phyloP scores from a whole-genome alignment of 306 rosid genomes.

The Trifolium fragiferum region DNA sequence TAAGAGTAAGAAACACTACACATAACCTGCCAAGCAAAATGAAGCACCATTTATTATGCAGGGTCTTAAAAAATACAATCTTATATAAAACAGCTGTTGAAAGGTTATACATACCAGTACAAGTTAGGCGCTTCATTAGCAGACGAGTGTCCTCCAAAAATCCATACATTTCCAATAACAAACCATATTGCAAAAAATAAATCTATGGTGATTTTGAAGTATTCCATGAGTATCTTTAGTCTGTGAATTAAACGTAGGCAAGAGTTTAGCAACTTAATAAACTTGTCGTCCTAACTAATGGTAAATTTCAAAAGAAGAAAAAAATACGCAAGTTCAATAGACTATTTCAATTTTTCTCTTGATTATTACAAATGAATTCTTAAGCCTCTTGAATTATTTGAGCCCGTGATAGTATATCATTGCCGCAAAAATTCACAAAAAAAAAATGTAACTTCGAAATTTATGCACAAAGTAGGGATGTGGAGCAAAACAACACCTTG shows the following conservation, averaged over 20 bases:
- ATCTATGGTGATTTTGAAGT: slow-evolving; percentile 72
- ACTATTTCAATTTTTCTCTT: not conserved
- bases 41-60: slow-evolving; percentile 27
- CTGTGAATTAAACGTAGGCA: slow-evolving; percentile 48
- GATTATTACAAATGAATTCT: not conserved
- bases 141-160: slow-evolving; percentile 78
- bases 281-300: not conserved
- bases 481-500: not conserved
- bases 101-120: slow-evolving; percentile 64
- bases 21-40: slow-evolving; percentile 71
- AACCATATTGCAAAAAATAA: slow-evolving; percentile 92
- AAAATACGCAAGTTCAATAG: not conserved
- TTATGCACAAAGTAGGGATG: not conserved
- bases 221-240: slow-evolving; percentile 63
- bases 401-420: not conserved
- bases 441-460: not conserved
- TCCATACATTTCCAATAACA: slow-evolving; percentile 82
- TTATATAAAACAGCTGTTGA: slow-evolving; percentile 4
- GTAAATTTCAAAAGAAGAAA: not conserved
- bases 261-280: slow-evolving; percentile 23
- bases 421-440: too few relatives aligned
- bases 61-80: not conserved
- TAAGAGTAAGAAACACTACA: slow-evolving; percentile 78
- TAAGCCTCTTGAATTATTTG: not conserved
- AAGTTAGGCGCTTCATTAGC: slow-evolving; percentile 73